Conservation (phyloP, 176 grass and related monocot genomes). For the Chloris gayana region DNA sequence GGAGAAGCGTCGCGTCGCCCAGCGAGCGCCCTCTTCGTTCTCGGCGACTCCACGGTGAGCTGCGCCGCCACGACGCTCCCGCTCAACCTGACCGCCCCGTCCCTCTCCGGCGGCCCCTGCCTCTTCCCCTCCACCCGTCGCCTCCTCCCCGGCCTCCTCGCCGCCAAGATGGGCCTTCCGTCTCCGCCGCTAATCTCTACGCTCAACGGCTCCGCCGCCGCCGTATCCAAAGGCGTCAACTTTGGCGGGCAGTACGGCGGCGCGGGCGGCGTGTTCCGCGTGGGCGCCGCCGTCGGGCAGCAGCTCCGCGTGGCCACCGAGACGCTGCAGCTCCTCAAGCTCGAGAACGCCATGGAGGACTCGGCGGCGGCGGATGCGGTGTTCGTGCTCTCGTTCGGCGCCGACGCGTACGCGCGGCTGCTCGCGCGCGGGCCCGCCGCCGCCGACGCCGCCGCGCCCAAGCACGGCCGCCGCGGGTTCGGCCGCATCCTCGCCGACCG, state of each 20-base stretch:
- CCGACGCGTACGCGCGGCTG: constrained; percentile 59
- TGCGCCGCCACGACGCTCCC: too few species aligned
- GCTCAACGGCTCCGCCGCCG: too few species aligned
- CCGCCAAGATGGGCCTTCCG: too few species aligned
- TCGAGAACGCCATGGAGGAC: background rate
- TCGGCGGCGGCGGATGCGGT: constrained; percentile 13
- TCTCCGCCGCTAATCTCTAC: too few species aligned
- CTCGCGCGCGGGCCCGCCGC: constrained; percentile 42
- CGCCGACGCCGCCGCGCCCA: constrained; percentile 46
- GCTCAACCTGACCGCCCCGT: too few species aligned
- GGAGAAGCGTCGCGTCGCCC: background rate
- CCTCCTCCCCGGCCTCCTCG: too few species aligned
- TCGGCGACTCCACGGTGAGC: constrained; percentile 63
- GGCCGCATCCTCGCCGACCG: constrained; percentile 52
- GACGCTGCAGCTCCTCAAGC: constrained; percentile 62
- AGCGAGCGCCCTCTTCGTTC: constrained; percentile 48
- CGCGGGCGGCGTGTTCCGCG: too few species aligned
- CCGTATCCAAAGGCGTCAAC: too few species aligned
- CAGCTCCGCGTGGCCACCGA: constrained; percentile 68
- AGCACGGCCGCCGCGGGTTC: constrained; percentile 57
- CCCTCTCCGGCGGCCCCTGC: too few species aligned
- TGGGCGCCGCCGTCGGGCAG: constrained; percentile 50
- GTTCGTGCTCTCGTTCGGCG: constrained; percentile 70
- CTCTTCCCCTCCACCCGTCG: too few species aligned
- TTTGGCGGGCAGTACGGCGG: too few species aligned